These are phyloP conservation scores for Aspergillus brasiliensis DNA, from an alignment of 2,329 filamentous ascomycete genomes.

Conservation along the genomic window DNA sequence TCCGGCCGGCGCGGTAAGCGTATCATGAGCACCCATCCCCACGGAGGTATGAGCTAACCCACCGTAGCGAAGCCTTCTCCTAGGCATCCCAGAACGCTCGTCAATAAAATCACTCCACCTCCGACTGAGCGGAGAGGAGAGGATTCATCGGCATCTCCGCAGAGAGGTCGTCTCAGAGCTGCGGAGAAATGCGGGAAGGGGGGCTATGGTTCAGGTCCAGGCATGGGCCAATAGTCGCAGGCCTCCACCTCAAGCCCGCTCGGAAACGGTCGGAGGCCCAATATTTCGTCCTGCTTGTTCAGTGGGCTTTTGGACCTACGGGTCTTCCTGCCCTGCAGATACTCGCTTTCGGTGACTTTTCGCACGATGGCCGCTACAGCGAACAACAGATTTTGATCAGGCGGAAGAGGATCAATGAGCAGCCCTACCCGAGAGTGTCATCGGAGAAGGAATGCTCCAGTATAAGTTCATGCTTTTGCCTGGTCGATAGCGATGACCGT, in stretches of 20 bases:
- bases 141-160: too few species aligned
- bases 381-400: conserved; percentile 15
- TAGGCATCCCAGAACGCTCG: conserved; percentile 4
- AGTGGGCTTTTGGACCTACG: conserved; percentile 19
- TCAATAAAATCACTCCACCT: conserved; percentile 12
- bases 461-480: conserved; percentile 1
- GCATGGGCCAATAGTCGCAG: too few species aligned
- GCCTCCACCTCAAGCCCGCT: conserved; percentile 8
- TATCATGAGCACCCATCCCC: background rate
- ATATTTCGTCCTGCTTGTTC: conserved; percentile 15
- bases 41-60: background rate
- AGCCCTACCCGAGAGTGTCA: background rate
- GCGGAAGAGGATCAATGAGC: background rate
- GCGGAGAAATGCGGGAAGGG: too few species aligned
- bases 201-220: too few species aligned
- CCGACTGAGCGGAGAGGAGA: too few species aligned
- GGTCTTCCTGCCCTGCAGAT: conserved; percentile 14
- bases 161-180: too few species aligned
- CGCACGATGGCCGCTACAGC: conserved; percentile 11
- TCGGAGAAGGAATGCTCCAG: background rate
- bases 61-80: background rate
- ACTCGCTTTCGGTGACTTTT: conserved; percentile 21
- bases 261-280: conserved; percentile 7
- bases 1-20: conserved; percentile 10
- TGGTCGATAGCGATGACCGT: background rate